Evolutionary conservation across 345 rosid species (phyloP), one percentile per base, ranked within the genome.

Genomic region (Gossypium longicalyx): DNA sequence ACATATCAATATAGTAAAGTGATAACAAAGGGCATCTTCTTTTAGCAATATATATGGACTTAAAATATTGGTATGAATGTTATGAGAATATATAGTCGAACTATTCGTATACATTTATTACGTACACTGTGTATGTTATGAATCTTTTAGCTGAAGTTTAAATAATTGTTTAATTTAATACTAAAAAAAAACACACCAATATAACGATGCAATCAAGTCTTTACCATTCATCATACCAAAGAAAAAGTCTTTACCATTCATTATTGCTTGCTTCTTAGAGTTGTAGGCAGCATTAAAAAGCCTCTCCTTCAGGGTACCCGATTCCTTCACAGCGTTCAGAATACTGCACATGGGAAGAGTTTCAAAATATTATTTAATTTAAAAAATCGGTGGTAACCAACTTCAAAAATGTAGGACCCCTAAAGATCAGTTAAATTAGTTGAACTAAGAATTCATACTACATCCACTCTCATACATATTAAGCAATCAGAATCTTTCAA

Each of bases 281-380:
- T 91, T 93, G 81, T 93, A 95, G 69, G 99, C 99, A 74, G 86
- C 91, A 88, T 91, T 95, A 76, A 95, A 95, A 54, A 95, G 83
- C 74, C 85, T 95, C 85, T 93, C 90, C 85, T 77, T 91, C 64
- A 95, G 73, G 34, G 81, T 87, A 79, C 98, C 99, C 75, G 99
- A 91, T 52, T 89, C 51, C 84, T 88, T 89, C 54, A 95, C 99
- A 58, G 98, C 93, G 82, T 85, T 93, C 8, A 67, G 86, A 74
- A 95, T 86, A 69, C 99, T 95, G 87, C 83, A 79, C 63, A 80
- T 81, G 74, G 79, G 74, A 78, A 60, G 76, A 22, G 51, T 7
- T 44, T 49, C 4, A 9, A 71, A 53, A 53, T 19, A 9, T 53
- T 17, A 53, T n/a, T 17, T 20, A 53, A 5, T 53, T 53, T 17